Evolutionary conservation across 192 early-diverging fungal species (phyloP).

Genomic region (Mortierella alpina): DNA sequence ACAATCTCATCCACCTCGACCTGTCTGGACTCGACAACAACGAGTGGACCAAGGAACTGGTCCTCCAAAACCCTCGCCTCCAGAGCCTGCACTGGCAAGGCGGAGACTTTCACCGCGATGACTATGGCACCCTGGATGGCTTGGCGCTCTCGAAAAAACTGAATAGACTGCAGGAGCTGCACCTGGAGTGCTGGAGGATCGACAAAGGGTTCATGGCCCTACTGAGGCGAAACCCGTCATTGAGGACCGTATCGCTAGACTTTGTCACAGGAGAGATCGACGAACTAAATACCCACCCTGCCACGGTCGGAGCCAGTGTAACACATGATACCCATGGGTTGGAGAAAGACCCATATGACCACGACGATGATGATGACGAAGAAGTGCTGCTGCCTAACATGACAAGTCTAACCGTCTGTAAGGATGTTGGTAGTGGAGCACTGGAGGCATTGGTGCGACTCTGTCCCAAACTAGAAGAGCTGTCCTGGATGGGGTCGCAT

Average conservation of each 20-base stretch:
- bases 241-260: conserved; percentile 14
- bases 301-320: not conserved
- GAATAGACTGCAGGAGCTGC: conserved; percentile 12
- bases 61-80: conserved; percentile 22
- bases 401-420: conserved; percentile 20
- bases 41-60: conserved; percentile 9
- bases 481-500: conserved; percentile 26
- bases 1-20: conserved; percentile 15
- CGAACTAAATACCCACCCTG: too few species aligned
- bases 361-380: conserved; percentile 1
- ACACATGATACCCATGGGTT: not conserved
- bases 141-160: conserved; percentile 9
- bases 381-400: not conserved
- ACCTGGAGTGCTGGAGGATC: conserved; percentile 24
- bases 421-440: conserved; percentile 19
- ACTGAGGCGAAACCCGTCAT: conserved; percentile 5
- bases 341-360: not conserved
- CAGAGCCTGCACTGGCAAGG: conserved; percentile 26
- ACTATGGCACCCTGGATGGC: conserved; percentile 17
- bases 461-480: conserved; percentile 22
- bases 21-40: conserved; percentile 12
- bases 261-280: conserved; percentile 18
- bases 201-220: conserved; percentile 9
- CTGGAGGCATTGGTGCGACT: conserved; percentile 17
- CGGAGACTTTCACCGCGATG: conserved; percentile 24